Conservation (phyloP, 2,329 filamentous ascomycete genomes). For the Rhynchosporium secalis region DNA sequence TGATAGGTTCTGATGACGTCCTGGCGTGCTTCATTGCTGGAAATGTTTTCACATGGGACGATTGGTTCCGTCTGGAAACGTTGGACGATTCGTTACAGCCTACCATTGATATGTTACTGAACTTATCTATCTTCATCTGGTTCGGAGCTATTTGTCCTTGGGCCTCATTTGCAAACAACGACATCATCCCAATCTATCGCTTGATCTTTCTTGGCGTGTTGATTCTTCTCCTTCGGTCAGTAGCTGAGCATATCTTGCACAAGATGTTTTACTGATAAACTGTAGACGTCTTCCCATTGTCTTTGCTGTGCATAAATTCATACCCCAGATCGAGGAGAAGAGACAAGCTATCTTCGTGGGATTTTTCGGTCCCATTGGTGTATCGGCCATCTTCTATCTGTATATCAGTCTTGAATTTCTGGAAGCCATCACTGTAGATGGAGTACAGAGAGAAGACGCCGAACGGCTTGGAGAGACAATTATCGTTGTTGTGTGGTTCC, state of each 20-base stretch:
- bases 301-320: slow-evolving; percentile 69
- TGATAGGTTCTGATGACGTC: slow-evolving; percentile 55
- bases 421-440: slow-evolving; percentile 55
- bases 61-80: slow-evolving; percentile 90
- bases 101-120: slow-evolving; percentile 92
- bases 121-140: slow-evolving; percentile 82
- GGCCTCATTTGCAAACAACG: slow-evolving; percentile 65
- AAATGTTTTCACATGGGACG: slow-evolving; percentile 88
- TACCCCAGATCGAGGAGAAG: slow-evolving; percentile 74
- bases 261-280: slow-evolving; percentile 11
- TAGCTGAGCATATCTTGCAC: background rate
- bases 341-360: slow-evolving; percentile 83
- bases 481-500: slow-evolving; percentile 79
- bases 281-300: slow-evolving; percentile 69
- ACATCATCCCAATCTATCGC: slow-evolving; percentile 70
- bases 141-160: slow-evolving; percentile 85
- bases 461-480: slow-evolving; percentile 64
- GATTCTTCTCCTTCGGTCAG: slow-evolving; percentile 67
- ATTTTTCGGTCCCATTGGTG: slow-evolving; percentile 91
- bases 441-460: slow-evolving; percentile 64
- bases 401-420: slow-evolving; percentile 80
- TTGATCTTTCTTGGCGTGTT: slow-evolving; percentile 73
- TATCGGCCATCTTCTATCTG: slow-evolving; percentile 87
- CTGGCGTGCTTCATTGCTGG: slow-evolving; percentile 91
- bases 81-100: slow-evolving; percentile 90